These are phyloP conservation scores for Platanus orientalis DNA, from an alignment of 164 flowering plant species.

Conservation along the genomic window DNA sequence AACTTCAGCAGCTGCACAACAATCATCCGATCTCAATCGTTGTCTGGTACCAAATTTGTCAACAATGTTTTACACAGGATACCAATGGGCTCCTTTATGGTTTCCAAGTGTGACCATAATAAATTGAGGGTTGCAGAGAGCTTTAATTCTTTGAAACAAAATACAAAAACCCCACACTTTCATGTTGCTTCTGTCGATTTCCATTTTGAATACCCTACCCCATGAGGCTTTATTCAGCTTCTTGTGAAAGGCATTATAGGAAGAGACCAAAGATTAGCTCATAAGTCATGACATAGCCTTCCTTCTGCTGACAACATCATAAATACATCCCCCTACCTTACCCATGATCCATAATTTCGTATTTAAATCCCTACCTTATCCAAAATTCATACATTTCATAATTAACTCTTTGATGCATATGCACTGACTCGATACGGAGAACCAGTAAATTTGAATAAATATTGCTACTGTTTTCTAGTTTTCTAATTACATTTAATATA, in stretches of 20 bases:
- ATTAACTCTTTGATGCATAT: neutral
- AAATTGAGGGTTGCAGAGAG: neutral
- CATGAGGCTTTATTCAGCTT: neutral
- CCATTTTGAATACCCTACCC: neutral
- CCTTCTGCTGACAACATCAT: conserved; percentile 19
- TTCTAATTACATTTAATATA: no score
- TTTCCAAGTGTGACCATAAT: neutral
- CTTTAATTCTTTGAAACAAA: conserved; percentile 1
- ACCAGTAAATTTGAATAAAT: no score
- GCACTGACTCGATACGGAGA: no score
- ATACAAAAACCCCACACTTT: conserved; percentile 1
- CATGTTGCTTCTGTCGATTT: conserved; percentile 2
- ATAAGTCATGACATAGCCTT: conserved; percentile 10
- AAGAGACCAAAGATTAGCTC: conserved; percentile 11
- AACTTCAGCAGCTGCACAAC: no score
- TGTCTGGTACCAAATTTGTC: no score
- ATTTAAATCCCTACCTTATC: no score
- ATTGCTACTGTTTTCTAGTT: no score
- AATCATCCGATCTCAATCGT: no score
- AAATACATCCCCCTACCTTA: conserved; percentile 15
- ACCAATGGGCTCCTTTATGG: neutral
- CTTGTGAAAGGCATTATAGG: conserved; percentile 22
- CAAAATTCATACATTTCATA: no score
- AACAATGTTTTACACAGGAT: no score
- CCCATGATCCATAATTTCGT: conserved; percentile 9